Evolutionary conservation across 2,329 filamentous ascomycete genomes (phyloP).

Genomic region (Nothophoma quercina): DNA sequence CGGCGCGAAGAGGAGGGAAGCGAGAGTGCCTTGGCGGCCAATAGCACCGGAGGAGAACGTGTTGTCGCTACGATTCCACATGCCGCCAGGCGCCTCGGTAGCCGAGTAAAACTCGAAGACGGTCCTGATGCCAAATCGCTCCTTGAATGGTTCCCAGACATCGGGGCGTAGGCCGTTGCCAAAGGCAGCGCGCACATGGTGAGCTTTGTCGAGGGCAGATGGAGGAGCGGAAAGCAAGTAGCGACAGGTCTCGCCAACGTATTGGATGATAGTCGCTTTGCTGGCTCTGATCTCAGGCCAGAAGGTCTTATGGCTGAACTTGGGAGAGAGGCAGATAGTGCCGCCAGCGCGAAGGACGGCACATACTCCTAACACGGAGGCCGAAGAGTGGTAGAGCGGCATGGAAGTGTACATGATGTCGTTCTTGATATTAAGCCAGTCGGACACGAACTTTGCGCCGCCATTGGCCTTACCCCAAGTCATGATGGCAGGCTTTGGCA

Average conservation of each 20-base stretch:
- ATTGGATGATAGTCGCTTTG: constrained; percentile 50
- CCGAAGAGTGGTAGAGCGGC: constrained; percentile 49
- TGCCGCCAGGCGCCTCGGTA: constrained; percentile 64
- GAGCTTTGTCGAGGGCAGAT: constrained; percentile 39
- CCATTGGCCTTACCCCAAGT: constrained; percentile 35
- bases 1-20: constrained; percentile 60
- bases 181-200: constrained; percentile 43
- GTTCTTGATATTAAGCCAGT: constrained; percentile 37
- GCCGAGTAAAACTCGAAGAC: constrained; percentile 52
- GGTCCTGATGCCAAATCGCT: constrained; percentile 48
- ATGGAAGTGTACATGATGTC: constrained; percentile 49
- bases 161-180: constrained; percentile 54
- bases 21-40: constrained; percentile 72
- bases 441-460: constrained; percentile 27
- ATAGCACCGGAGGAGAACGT: constrained; percentile 69
- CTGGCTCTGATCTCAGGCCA: constrained; percentile 47
- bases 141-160: constrained; percentile 51
- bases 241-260: constrained; percentile 51
- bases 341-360: constrained; percentile 36
- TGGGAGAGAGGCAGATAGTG: constrained; percentile 39
- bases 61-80: constrained; percentile 62
- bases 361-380: constrained; percentile 40
- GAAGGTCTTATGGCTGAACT: constrained; percentile 49
- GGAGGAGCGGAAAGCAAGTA: constrained; percentile 48
- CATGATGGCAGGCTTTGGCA: constrained; percentile 48